Percentiles rank a stretch among this genome's conserved stretches.
These are phyloP conservation scores for Penicillium vulpinum DNA, from an alignment of 2,329 filamentous ascomycete species.

Conservation along the genomic window DNA sequence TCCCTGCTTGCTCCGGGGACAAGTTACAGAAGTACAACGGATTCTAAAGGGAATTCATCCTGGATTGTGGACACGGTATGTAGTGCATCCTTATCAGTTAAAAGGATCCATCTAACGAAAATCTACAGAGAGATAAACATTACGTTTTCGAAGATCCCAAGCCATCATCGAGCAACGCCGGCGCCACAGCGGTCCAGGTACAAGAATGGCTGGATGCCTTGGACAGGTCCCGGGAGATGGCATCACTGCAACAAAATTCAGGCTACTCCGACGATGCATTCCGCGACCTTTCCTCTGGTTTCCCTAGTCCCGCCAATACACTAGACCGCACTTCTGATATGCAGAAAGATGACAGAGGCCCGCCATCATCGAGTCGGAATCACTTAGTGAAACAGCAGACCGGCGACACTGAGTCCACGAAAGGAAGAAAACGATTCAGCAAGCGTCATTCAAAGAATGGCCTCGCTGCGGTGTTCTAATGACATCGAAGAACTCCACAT, in stretches of 20 bases:
- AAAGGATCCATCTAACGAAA: constrained; percentile 30
- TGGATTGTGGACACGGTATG: constrained; percentile 95
- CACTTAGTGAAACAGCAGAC: constrained; percentile 45
- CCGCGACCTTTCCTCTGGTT: constrained; percentile 66
- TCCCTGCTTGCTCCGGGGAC: constrained; percentile 76
- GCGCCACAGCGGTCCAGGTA: constrained; percentile 66
- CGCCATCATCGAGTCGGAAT: constrained; percentile 45
- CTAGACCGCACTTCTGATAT: constrained; percentile 45
- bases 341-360: constrained; percentile 31
- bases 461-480: constrained; percentile 79
- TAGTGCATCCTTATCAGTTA: constrained; percentile 25
- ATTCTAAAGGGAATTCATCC: constrained; percentile 81
- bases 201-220: constrained; percentile 92
- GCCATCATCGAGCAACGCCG: constrained; percentile 62
- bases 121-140: constrained; percentile 74
- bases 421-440: constrained; percentile 71
- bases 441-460: constrained; percentile 93
- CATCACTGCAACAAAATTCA: constrained; percentile 68
- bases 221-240: constrained; percentile 82
- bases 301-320: constrained; percentile 64
- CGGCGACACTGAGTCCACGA: constrained; percentile 55
- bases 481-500: not conserved
- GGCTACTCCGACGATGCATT: constrained; percentile 66
- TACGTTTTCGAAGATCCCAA: constrained; percentile 95
- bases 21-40: constrained; percentile 75